Evolutionary conservation across 2,329 filamentous ascomycete genomes (phyloP).

Genomic region (Colletotrichum sp.): DNA sequence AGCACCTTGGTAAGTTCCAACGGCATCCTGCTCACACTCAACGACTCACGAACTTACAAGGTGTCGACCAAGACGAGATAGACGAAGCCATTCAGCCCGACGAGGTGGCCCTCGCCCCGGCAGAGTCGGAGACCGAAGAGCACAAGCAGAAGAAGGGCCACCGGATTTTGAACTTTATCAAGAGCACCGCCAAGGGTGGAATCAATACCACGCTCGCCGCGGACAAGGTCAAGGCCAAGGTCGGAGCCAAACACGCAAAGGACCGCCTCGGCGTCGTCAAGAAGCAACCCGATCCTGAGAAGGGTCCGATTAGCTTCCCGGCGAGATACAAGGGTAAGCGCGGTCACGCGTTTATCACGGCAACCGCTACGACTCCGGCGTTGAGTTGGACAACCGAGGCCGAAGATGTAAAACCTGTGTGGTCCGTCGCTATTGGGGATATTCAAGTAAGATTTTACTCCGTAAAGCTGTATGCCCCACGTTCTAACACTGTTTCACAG

Average conservation of each 20-base stretch:
- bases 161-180: constrained; percentile 69
- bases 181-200: constrained; percentile 70
- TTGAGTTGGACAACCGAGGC: constrained; percentile 67
- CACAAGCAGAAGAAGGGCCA: constrained; percentile 43
- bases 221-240: constrained; percentile 73
- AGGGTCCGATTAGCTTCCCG: constrained; percentile 79
- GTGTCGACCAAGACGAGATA: constrained; percentile 69
- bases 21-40: neutral
- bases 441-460: constrained; percentile 45
- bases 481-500: neutral
- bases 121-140: constrained; percentile 55
- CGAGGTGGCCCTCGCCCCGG: constrained; percentile 41
- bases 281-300: constrained; percentile 42
- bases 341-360: constrained; percentile 74
- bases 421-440: constrained; percentile 73
- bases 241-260: constrained; percentile 65
- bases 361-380: constrained; percentile 69
- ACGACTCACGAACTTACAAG: constrained; percentile 31
- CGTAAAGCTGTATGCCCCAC: accelerated
- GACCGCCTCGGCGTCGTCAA: constrained; percentile 74
- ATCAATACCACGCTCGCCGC: constrained; percentile 75
- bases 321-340: constrained; percentile 73
- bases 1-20: constrained; percentile 35
- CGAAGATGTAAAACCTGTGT: constrained; percentile 63
- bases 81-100: constrained; percentile 59